Base-by-base conservation (phyloP, 2,329 filamentous ascomycete genomes). In the Didymella arachidicola region DNA sequence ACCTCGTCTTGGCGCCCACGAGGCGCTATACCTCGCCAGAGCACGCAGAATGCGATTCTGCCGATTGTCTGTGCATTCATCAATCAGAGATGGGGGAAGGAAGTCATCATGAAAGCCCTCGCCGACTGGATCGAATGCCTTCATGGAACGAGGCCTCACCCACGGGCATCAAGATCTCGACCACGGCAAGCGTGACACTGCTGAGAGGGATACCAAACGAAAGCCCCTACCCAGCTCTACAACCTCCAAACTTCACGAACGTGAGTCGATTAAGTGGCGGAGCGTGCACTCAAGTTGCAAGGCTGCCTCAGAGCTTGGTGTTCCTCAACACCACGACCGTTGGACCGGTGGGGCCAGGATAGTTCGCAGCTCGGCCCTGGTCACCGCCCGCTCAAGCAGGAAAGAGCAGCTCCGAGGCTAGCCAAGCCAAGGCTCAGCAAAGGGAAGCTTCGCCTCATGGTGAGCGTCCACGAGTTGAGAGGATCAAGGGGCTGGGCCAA, bases 191-290 rank as follows among this genome's bases (percentile, higher is more conserved):
- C 34, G 61, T 18, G 14, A 27, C 19, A 26, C 19, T n/a, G 36
- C 3, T 10, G 36, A 53, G 30, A 61, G 39, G 53, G 27, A 51
- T 43, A 60, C 41, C 55, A 65, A 47, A 45, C 43, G 64, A 68
- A 61, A 66, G 64, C 60, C 47, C 59, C 64, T 27, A 50, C 53
- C 47, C 58, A 72, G 65, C 36, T 72, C 53, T 66, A 63, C 56
- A 53, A 65, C 54, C 52, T 64, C 59, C 52, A 10, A 38, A 38
- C 30, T 53, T 59, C 43, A 52, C 39, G 29, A 16, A 22, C 38
- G 30, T n/a, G 32, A 2, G 12, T 36, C 25, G 19, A 53, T 32
- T 14, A 32, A 41, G 39, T 53, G 27, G 64, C 30, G 60, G 57
- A 60, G 27, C 22, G 63, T 68, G 69, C 65, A 69, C 45, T 46